Conservation (phyloP, 352 stramenopile genomes). For the Elongisporangium anandrum region DNA sequence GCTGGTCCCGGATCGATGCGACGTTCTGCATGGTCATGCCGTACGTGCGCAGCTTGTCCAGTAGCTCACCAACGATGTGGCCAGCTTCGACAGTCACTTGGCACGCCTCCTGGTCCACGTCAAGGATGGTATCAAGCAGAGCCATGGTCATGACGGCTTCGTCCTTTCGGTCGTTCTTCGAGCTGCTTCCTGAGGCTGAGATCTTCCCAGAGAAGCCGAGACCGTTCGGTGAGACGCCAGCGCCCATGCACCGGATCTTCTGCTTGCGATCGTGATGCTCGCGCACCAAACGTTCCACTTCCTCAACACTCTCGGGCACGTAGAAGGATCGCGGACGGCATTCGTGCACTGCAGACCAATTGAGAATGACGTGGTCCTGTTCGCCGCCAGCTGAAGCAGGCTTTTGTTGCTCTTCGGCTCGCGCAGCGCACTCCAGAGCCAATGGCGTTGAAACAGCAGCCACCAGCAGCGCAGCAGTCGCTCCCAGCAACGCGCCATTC, state of each 20-base stretch:
- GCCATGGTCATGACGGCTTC: constrained; percentile 91
- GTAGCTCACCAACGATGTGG: constrained; percentile 69
- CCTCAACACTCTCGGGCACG: constrained; percentile 60
- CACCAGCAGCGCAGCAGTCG: constrained; percentile 10
- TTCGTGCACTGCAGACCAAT: constrained; percentile 80
- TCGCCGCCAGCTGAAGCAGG: constrained; percentile 11
- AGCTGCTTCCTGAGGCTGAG: neutral
- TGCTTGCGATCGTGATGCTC: constrained; percentile 59
- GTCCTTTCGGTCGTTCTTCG: constrained; percentile 18
- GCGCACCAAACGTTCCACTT: constrained; percentile 60
- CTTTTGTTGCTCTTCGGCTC: constrained; percentile 9
- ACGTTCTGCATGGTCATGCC: constrained; percentile 97
- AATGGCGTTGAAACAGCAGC: constrained; percentile 13
- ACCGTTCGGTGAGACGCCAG: constrained; percentile 96
- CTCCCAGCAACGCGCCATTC: neutral
- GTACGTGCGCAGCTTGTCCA: constrained; percentile 70
- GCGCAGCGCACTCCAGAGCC: constrained; percentile 7
- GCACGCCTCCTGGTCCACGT: constrained; percentile 85
- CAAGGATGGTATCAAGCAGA: constrained; percentile 89
- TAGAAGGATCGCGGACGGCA: constrained; percentile 64
- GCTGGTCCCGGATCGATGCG: constrained; percentile 98
- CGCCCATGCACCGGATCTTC: constrained; percentile 92
- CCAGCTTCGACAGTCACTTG: constrained; percentile 91
- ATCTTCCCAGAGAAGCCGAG: constrained; percentile 82
- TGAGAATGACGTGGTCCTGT: constrained; percentile 63